These are phyloP conservation scores for Agrocybe pediades DNA, from an alignment of 768 basidiomycete genomes.

Conservation along the genomic window DNA sequence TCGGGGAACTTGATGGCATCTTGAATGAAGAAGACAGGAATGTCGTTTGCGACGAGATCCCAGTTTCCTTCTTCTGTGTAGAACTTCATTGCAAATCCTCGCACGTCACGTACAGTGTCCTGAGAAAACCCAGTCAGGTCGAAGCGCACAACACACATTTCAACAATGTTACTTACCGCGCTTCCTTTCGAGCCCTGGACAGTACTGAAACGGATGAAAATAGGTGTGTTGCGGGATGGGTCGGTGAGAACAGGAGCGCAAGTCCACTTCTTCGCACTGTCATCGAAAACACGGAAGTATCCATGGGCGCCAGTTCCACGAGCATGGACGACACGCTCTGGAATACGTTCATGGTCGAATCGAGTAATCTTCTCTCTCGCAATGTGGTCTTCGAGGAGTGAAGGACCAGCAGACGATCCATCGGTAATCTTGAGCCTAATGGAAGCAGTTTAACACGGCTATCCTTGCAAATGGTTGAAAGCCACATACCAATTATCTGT, in stretches of 20 bases:
- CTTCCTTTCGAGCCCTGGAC: constrained; percentile 83
- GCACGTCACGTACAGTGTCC: constrained; percentile 82
- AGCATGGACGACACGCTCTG: constrained; percentile 78
- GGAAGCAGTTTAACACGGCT: too few relatives aligned
- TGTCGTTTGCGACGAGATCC: constrained; percentile 84
- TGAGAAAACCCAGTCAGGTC: constrained; percentile 20
- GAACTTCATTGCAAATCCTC: constrained; percentile 84
- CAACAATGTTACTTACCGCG: constrained; percentile 51
- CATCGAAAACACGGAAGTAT: constrained; percentile 74
- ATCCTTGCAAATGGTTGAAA: not conserved
- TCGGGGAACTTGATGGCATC: constrained; percentile 87
- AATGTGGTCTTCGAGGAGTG: constrained; percentile 78
- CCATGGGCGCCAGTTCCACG: constrained; percentile 81
- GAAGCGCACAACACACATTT: not conserved
- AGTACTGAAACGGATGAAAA: constrained; percentile 85
- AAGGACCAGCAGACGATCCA: constrained; percentile 59
- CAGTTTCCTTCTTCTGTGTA: constrained; percentile 86
- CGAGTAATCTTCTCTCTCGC: constrained; percentile 74
- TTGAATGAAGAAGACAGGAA: constrained; percentile 83
- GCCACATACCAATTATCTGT: constrained; percentile 64
- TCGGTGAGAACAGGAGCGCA: constrained; percentile 76
- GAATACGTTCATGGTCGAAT: constrained; percentile 90
- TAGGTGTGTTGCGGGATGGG: constrained; percentile 68
- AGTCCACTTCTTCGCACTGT: constrained; percentile 73
- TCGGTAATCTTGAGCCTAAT: constrained; percentile 56